Conservation (phyloP, 2,329 filamentous ascomycete genomes). For the Aspergillaceae sp. region DNA sequence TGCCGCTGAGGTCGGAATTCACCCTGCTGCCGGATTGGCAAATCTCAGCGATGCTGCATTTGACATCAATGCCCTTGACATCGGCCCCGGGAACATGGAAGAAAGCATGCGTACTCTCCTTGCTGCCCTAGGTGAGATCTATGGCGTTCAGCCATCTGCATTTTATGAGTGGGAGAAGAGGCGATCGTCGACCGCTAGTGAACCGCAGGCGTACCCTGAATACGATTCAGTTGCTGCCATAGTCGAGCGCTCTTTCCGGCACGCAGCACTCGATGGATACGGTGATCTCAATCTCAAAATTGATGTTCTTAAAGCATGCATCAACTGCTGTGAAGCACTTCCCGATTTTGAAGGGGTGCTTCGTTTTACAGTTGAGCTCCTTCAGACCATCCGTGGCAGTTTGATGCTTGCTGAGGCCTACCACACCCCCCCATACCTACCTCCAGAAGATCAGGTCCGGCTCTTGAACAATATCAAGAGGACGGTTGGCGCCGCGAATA, state of each 20-base stretch:
- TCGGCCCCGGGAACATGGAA: conserved; percentile 35
- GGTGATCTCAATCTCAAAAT: conserved; percentile 75
- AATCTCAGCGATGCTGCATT: conserved; percentile 52
- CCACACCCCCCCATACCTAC: conserved; percentile 61
- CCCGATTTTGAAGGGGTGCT: conserved; percentile 89
- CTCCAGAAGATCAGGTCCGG: conserved; percentile 73
- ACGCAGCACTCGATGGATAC: conserved; percentile 47
- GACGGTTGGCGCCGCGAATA: conserved; percentile 67
- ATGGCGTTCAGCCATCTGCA: conserved; percentile 33
- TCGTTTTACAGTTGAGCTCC: conserved; percentile 71
- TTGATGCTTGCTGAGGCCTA: conserved; percentile 63
- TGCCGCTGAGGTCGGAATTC: conserved; percentile 91
- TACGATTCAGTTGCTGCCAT: conserved; percentile 32
- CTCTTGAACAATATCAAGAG: conserved; percentile 79
- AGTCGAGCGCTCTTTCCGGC: conserved; percentile 38
- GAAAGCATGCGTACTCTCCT: conserved; percentile 32
- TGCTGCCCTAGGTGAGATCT: conserved; percentile 30
- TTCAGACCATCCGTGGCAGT: conserved; percentile 68
- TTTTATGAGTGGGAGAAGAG: conserved; percentile 18
- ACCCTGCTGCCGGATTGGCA: conserved; percentile 80
- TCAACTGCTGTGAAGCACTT: conserved; percentile 86
- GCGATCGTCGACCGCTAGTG: conserved; percentile 12
- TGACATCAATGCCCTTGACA: conserved; percentile 36
- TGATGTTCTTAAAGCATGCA: conserved; percentile 78
- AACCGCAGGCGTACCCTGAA: conserved; percentile 11